Evolutionary conservation across 148 eudicot species (phyloP).

Genomic region (Talinum fruticosum): DNA sequence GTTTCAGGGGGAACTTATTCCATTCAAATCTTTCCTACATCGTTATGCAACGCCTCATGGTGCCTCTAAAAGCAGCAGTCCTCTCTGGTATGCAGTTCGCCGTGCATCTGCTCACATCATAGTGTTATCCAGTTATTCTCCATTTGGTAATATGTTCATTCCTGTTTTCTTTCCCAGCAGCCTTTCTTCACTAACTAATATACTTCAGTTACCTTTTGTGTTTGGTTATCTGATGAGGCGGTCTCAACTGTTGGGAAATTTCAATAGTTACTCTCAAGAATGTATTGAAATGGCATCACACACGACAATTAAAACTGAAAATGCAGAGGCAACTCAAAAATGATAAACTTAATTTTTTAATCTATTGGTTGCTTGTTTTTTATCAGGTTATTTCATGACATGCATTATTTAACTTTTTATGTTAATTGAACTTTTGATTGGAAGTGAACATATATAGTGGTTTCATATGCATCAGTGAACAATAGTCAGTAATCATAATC

Average conservation of each 20-base stretch:
- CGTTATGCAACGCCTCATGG: constrained; percentile 71
- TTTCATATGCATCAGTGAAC: too few species aligned
- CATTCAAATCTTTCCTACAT: constrained; percentile 62
- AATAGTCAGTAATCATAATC: too few species aligned
- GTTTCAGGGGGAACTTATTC: constrained; percentile 59
- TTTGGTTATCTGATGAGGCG: background rate
- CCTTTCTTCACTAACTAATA: background rate
- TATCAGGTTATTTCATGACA: too few species aligned
- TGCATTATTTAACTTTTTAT: too few species aligned
- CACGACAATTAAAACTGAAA: too few species aligned
- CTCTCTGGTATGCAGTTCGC: constrained; percentile 83
- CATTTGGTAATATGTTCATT: constrained; percentile 54
- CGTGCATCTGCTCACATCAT: constrained; percentile 93
- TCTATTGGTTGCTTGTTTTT: background rate
- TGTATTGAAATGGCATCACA: background rate
- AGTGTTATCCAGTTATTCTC: constrained; percentile 83
- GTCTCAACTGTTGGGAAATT: constrained; percentile 1
- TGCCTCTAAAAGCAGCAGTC: constrained; percentile 62
- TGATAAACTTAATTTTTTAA: background rate
- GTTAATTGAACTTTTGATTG: too few species aligned
- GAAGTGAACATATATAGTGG: too few species aligned
- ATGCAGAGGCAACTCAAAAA: background rate
- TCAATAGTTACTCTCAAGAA: background rate
- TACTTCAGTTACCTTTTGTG: background rate
- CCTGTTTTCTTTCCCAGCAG: background rate